Base-by-base conservation (phyloP, 2,329 filamentous ascomycete genomes). In the Pseudogymnoascus sp. region DNA sequence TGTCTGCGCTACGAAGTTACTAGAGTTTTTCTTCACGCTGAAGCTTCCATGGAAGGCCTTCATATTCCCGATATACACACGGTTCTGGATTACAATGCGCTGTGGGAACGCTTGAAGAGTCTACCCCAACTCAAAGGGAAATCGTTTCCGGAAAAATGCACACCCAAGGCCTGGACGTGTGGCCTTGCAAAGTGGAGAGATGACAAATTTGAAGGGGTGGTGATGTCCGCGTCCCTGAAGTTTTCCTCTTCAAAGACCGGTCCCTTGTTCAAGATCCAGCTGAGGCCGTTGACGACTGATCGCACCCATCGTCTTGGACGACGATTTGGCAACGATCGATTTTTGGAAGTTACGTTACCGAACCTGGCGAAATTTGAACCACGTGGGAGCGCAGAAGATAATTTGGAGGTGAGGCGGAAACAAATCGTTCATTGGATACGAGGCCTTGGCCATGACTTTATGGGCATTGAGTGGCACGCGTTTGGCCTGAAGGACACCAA, bases 291-390 rank as follows among this genome's bases (percentile, higher is more conserved):
- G 1, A 75, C 72, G 8, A 68, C 84, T 1, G 80, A 84, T 27
- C 68, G 75, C 2, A 74, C 79, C 0, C 78, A 84, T 69, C 80
- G 84, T 1, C 70, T 87, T 0, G 73, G 74, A 17, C 78, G 84
- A 10, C 79, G 79, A 4, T 85, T 85, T 65, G 84, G 84, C 0
- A 71, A 78, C 0, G 84, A 87, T 65, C 77, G 84, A 0, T 86
- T 86, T 51, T 64, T 87, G 1, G 82, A 86, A 61, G 63, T 87
- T 0, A 69, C 78, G 4, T 74, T 86, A 4, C 83, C 84, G 0
- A 75, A 76, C 0, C 74, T 78, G 0, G 72, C 68, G 1, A 71
- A 70, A 0, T 71, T 67, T 13, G 36, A 51, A 2, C 66, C 72
- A 1, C 67, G 70, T 0, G 71, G 74, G 0, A 59, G 64, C 0